Evolutionary conservation across 2,329 filamentous ascomycete genomes (phyloP).

Genomic region (Exophiala bonariae): DNA sequence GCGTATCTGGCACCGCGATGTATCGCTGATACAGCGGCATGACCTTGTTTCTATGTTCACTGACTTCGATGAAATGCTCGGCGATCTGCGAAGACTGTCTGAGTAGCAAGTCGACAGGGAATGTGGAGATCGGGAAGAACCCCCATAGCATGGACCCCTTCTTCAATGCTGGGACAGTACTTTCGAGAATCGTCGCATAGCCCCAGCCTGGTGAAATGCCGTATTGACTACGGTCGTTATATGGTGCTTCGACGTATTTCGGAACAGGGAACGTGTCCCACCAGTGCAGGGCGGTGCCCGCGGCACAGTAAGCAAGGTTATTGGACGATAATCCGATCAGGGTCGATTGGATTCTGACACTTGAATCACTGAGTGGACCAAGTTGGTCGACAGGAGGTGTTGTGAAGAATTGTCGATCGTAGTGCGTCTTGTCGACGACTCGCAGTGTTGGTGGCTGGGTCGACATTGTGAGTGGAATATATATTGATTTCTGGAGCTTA

Average conservation of each 20-base stretch:
- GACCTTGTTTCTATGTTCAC: conserved; percentile 36
- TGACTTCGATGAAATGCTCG: conserved; percentile 39
- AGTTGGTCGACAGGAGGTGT: background rate
- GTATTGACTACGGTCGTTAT: conserved; percentile 39
- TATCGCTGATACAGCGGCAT: conserved; percentile 50
- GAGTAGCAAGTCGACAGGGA: conserved; percentile 40
- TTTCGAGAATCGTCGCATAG: conserved; percentile 44
- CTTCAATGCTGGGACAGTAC: conserved; percentile 36
- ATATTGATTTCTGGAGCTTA: too few species aligned
- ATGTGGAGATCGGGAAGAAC: conserved; percentile 44
- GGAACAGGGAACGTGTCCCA: conserved; percentile 49
- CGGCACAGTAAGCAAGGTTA: conserved; percentile 24
- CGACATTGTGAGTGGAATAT: too few species aligned
- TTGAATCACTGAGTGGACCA: conserved; percentile 7
- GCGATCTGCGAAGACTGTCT: conserved; percentile 20
- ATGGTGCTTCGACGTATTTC: conserved; percentile 24
- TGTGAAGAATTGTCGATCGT: conserved; percentile 11
- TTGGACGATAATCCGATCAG: conserved; percentile 19
- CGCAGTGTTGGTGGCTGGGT: background rate
- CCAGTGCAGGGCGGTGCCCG: conserved; percentile 12
- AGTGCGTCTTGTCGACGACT: conserved; percentile 5
- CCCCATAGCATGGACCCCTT: conserved; percentile 41
- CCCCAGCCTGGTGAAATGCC: conserved; percentile 51
- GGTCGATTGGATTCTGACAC: conserved; percentile 15
- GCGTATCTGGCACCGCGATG: conserved; percentile 12